A percentile compares a stretch with the other conserved stretches of the same genome.
These are phyloP conservation scores for Fusarium newnesense DNA, from an alignment of 2,329 filamentous ascomycete genomes.

Conservation along the genomic window DNA sequence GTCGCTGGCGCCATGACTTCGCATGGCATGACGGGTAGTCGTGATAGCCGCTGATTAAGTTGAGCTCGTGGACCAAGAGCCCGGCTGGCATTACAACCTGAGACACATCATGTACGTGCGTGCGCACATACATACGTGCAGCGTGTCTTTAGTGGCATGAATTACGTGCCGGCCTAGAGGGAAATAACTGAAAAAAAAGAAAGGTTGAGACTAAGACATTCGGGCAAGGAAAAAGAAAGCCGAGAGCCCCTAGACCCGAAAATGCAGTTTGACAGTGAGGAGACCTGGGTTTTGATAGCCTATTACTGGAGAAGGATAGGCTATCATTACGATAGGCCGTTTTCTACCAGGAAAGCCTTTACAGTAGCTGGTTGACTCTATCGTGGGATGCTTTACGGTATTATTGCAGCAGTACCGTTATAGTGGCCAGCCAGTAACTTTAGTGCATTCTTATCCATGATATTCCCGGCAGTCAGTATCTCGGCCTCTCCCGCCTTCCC, in stretches of 20 bases:
- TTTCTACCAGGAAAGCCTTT: background rate
- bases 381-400: background rate
- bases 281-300: background rate
- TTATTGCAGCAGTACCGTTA: background rate
- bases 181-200: constrained; percentile 24
- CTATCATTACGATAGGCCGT: no score
- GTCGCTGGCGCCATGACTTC: background rate
- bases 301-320: background rate
- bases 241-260: background rate
- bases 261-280: background rate
- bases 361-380: background rate
- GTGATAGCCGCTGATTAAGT: constrained; percentile 1
- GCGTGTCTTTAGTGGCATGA: constrained; percentile 5
- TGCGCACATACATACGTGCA: background rate
- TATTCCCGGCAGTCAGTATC: constrained; percentile 19
- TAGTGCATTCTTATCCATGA: constrained; percentile 3
- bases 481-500: constrained; percentile 26
- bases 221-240: constrained; percentile 28
- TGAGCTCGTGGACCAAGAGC: constrained; percentile 3
- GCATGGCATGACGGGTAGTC: background rate
- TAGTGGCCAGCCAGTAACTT: background rate
- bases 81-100: constrained; percentile 19
- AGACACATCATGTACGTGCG: constrained; percentile 28
- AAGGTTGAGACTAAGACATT: constrained; percentile 3
- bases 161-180: constrained; percentile 20